These are phyloP conservation scores for Kalmanozyma brasiliensis DNA, from an alignment of 1,284 basidiomycete genomes.

Conservation along the genomic window DNA sequence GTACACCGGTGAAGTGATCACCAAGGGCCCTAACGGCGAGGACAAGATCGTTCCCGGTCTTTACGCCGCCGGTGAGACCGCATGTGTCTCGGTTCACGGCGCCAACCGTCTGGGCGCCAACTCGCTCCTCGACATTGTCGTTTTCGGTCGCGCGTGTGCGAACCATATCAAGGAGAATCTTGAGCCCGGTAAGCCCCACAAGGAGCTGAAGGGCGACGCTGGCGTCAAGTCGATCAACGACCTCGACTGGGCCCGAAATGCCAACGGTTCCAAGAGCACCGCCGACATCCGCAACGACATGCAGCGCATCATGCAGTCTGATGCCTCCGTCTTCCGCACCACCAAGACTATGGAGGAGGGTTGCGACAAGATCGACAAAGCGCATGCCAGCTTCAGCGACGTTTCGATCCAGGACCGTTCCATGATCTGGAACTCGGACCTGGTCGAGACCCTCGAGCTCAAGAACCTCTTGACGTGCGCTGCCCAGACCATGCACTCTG, in stretches of 20 bases:
- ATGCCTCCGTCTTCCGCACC: conserved; percentile 75
- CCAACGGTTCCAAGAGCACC: conserved; percentile 82
- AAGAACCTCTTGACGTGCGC: conserved; percentile 95
- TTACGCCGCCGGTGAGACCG: conserved; percentile 98
- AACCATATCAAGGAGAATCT: conserved; percentile 95
- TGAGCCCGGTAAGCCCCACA: conserved; percentile 90
- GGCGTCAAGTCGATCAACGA: conserved; percentile 87
- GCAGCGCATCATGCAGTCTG: conserved; percentile 97
- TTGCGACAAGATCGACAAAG: conserved; percentile 83
- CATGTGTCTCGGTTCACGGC: conserved; percentile 98
- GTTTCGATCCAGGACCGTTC: conserved; percentile 96
- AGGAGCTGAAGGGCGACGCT: conserved; percentile 85
- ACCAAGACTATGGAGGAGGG: conserved; percentile 91
- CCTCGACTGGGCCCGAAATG: conserved; percentile 85
- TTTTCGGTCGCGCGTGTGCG: conserved; percentile 97
- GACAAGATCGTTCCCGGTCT: conserved; percentile 96
- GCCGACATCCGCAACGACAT: conserved; percentile 91
- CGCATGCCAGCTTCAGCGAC: conserved; percentile 87
- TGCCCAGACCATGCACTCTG: conserved; percentile 92
- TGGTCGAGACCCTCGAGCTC: conserved; percentile 95
- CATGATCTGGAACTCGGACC: conserved; percentile 92
- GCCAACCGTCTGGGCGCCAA: conserved; percentile 99
- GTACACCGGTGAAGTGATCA: conserved; percentile 97
- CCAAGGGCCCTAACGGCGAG: conserved; percentile 73
- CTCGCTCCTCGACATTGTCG: conserved; percentile 97